A percentile compares a stretch with the other conserved stretches of the same genome.
Evolutionary conservation across 495 filamentous ascomycete genomes (phyloP).

Genomic region (Daldinia grandis): DNA sequence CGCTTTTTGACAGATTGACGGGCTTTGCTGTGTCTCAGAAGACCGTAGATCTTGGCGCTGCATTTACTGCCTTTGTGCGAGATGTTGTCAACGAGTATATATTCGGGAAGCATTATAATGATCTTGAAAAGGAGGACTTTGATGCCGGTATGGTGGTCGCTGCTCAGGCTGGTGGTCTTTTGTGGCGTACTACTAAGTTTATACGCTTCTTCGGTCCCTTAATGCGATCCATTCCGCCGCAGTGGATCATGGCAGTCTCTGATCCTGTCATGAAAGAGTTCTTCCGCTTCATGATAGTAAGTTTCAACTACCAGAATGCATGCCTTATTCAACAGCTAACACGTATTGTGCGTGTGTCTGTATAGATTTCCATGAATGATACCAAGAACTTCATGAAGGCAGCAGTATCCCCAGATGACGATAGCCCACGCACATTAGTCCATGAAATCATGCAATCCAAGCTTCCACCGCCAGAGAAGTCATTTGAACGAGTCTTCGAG

Average conservation of each 20-base stretch:
- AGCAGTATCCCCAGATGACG: conserved; percentile 27
- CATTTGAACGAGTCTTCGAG: conserved; percentile 33
- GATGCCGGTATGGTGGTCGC: conserved; percentile 28
- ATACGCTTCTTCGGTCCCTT: conserved; percentile 42
- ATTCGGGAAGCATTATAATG: conserved; percentile 42
- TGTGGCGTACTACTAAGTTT: conserved; percentile 47
- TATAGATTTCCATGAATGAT: conserved; percentile 12
- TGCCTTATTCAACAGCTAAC: not conserved
- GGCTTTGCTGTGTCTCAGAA: conserved; percentile 17
- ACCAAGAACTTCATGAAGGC: conserved; percentile 28
- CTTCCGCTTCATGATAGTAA: conserved; percentile 38
- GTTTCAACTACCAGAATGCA: not conserved
- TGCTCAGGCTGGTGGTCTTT: conserved; percentile 24
- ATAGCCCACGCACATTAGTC: conserved; percentile 37
- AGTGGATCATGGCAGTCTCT: conserved; percentile 33
- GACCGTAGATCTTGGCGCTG: conserved; percentile 46
- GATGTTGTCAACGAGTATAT: conserved; percentile 46
- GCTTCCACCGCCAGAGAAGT: conserved; percentile 44
- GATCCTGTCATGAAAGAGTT: conserved; percentile 39
- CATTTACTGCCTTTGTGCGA: conserved; percentile 41
- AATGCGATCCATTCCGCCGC: conserved; percentile 37
- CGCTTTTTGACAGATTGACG: conserved; percentile 37
- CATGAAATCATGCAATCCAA: conserved; percentile 46
- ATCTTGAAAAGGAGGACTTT: conserved; percentile 45
- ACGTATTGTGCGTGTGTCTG: not conserved